A percentile compares a stretch with the other conserved stretches of the same genome.
These are phyloP conservation scores for Hibiscus trionum DNA, from an alignment of 345 rosid genomes.

Conservation along the genomic window DNA sequence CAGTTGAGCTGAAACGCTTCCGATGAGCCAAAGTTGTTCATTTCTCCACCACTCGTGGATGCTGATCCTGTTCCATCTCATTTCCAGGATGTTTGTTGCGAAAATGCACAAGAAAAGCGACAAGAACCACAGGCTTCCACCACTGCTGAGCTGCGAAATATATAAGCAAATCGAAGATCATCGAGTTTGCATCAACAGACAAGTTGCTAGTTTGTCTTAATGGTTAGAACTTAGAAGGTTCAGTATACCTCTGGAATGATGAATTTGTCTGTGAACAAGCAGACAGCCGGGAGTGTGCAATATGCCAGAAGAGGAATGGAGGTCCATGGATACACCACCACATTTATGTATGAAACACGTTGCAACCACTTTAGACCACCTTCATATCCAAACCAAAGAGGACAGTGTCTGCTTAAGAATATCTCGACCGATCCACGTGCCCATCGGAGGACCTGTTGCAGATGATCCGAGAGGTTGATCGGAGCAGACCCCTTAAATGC, in stretches of 20 bases:
- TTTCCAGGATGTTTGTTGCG: slow-evolving; percentile 55
- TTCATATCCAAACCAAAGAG: slow-evolving; percentile 73
- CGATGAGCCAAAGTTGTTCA: slow-evolving; percentile 69
- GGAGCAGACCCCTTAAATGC: slow-evolving; percentile 64
- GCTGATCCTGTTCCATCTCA: slow-evolving; percentile 68
- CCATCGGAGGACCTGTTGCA: slow-evolving; percentile 58
- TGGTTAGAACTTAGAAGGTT: not conserved
- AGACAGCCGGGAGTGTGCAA: slow-evolving; percentile 62
- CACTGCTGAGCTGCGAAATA: slow-evolving; percentile 44
- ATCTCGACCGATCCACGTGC: slow-evolving; percentile 67
- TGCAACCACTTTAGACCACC: slow-evolving; percentile 60
- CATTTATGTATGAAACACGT: slow-evolving; percentile 57
- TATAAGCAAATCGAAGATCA: not conserved
- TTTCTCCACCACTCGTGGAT: slow-evolving; percentile 78
- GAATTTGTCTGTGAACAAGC: slow-evolving; percentile 63
- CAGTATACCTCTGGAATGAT: slow-evolving; percentile 52
- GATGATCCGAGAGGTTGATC: slow-evolving; percentile 54
- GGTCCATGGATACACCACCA: slow-evolving; percentile 54
- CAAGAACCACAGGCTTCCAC: slow-evolving; percentile 53
- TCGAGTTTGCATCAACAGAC: not conserved
- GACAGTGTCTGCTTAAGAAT: slow-evolving; percentile 64
- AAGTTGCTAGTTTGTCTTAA: not conserved
- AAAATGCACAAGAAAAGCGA: slow-evolving; percentile 55
- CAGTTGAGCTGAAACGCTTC: slow-evolving; percentile 60
- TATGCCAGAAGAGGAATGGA: slow-evolving; percentile 58